Conservation (phyloP, 2,329 filamentous ascomycete species). For the Colletotrichum higginsianum region DNA sequence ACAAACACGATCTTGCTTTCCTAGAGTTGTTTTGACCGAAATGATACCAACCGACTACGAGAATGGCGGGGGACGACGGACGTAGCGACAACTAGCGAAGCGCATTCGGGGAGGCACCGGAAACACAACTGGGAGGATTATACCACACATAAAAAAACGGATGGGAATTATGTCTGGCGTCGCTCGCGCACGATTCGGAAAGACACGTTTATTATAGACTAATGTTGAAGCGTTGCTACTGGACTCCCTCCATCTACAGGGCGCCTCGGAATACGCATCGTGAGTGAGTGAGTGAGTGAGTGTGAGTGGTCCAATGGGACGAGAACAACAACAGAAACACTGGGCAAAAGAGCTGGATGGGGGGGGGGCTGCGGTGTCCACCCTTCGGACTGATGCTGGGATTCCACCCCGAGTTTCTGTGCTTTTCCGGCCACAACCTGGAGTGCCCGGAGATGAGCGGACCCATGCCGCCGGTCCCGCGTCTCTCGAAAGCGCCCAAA, state of each 20-base stretch:
- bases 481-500: not conserved
- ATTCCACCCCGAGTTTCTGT: constrained; percentile 12
- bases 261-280: constrained; percentile 9
- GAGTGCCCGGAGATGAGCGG: constrained; percentile 33
- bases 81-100: constrained; percentile 23
- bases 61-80: not conserved
- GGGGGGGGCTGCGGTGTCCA: not conserved
- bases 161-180: constrained; percentile 38
- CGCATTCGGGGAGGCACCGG: constrained; percentile 14
- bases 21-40: constrained; percentile 36
- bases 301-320: too few species aligned
- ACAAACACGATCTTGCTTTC: constrained; percentile 23
- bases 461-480: constrained; percentile 31
- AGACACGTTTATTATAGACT: constrained; percentile 34
- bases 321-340: too few species aligned
- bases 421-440: constrained; percentile 5
- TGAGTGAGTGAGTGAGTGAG: not conserved
- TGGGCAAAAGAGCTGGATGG: not conserved
- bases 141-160: constrained; percentile 29
- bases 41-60: constrained; percentile 41
- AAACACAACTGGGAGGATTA: constrained; percentile 19
- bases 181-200: constrained; percentile 25
- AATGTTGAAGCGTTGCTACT: constrained; percentile 42
- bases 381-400: not conserved
- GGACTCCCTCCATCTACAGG: constrained; percentile 39